Base-by-base conservation (phyloP, 768 basidiomycete species). In the Podaxis rugospora region DNA sequence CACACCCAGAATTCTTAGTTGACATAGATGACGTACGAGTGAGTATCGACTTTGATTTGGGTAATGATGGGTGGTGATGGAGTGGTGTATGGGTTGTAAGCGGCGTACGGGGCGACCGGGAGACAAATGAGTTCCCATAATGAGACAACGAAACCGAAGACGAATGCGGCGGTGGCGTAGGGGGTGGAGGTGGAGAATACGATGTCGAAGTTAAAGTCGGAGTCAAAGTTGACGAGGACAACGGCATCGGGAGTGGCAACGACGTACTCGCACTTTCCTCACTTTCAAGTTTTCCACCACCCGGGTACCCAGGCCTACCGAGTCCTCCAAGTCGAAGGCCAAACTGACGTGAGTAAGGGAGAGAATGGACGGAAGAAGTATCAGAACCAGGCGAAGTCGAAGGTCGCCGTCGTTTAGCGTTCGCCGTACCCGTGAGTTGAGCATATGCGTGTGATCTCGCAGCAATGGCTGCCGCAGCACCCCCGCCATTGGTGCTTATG, bases 11-110 rank as follows among this genome's bases (percentile, higher is more conserved):
- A 53, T 67, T 68, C 59, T 73, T 75, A 13, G 75, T 80, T 5
- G 82, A 83, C 53, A 82, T 70, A 42, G 79, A 85, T 23, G 79
- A 79, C 60, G 77, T 79, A 57, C 78, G 82, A 42, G 83, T 76
- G 44, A 89, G 77, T 59, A 88, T 88, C 3, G 86, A 87, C 67
- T 82, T 86, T 32, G 80, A 78, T 39, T 61, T 61, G 35, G 59
- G 51, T 18, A 53, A 18, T 53, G 52, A 37, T 23, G 36, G 4
- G 18, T 46, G 39, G 23, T 25, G 64, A 64, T 53, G 66, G 55
- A 39, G 36, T 66, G n/a, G 47, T 23, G 21, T 27, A 9, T 49
- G 54, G 10, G 59, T 35, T 16, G 52, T 52, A 14, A n/a, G 11
- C 2, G 57, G 42, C 11, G 39, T 53, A 37, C 54, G 21, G 36